A percentile compares a stretch with the other conserved stretches of the same genome.
Conservation (phyloP, 257 asterid genomes). For the Buddleja alternifolia region DNA sequence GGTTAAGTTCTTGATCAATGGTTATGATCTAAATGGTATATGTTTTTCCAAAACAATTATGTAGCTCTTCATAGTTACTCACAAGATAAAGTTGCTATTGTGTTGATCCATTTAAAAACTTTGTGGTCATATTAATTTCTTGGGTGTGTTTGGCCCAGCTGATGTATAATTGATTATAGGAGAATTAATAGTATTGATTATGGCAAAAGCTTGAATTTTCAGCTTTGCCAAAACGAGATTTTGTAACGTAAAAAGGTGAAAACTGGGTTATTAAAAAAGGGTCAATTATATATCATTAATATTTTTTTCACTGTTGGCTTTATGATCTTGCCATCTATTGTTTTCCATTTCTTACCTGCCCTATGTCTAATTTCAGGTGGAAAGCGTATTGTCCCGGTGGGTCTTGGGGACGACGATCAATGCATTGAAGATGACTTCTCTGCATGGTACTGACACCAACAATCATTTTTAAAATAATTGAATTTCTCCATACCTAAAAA, state of each 20-base stretch:
- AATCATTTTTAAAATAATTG: neutral
- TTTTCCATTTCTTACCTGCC: constrained; percentile 26
- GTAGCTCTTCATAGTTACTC: neutral
- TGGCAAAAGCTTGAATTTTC: too few relatives aligned
- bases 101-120: neutral
- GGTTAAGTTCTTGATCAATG: neutral
- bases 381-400: constrained; percentile 74
- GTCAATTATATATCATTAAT: neutral
- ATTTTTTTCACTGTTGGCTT: constrained; percentile 1
- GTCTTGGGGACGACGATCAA: constrained; percentile 99
- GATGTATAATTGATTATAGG: too few relatives aligned
- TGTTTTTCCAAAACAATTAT: neutral
- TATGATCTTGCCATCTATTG: neutral
- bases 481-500: neutral
- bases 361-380: constrained; percentile 60
- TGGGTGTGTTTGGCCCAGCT: too few relatives aligned
- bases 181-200: too few relatives aligned
- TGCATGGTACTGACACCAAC: constrained; percentile 61
- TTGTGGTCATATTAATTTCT: neutral
- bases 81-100: constrained; percentile 9
- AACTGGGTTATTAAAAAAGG: too few relatives aligned
- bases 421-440: constrained; percentile 98
- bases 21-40: neutral
- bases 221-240: constrained; percentile 2
- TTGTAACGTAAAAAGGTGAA: neutral